Base-by-base conservation (phyloP, 2,329 filamentous ascomycete species). In the Penicillium sp. region DNA sequence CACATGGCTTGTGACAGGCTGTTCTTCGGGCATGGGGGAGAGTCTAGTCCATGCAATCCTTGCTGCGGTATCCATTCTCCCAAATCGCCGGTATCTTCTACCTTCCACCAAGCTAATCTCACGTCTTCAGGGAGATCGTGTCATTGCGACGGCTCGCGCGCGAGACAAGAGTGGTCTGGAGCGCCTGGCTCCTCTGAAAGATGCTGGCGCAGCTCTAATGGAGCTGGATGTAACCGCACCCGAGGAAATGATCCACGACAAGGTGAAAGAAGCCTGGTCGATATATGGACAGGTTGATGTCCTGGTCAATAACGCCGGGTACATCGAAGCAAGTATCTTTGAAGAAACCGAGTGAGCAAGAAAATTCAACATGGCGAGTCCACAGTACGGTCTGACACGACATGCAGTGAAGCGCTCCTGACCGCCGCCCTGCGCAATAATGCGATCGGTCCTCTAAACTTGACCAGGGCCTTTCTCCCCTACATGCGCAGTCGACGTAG, bases 1-100 rank as follows among this genome's bases (percentile, higher is more conserved):
- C 7, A 36, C 34, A n/a, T 36, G 26, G 34, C 17, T 36, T 8
- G 34, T 36, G n/a, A 36, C 34, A 4, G 34, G 34, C 23, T 28
- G 25, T 11, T 16, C 34, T 9, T 36, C 33, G n/a, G 33, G 33
- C 15, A 35, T 35, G 13, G 33, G 33, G 2, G 33, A 35, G 13
- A 17, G 20, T 18, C 14, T 35, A 4, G 33, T 27, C 14, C 21
- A 17, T 23, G 15, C 34, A 15, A 36, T 36, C 16, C 26, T 36
- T 9, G 34, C 25, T 9, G 15, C 10, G 18, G 34, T 36, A 27
- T 16, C 21, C 28, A 13, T 17, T 15, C 17, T 30, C 4, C 9
- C 6, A 15, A 15, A 4, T 16, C 8, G 13, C 6, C 15, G 4
- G 17, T 30, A 30, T 30, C 7, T 15, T 11, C 6, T 17, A n/a